Conservation (phyloP, 176 grass and related monocot genomes). For the Bromus sterilis region DNA sequence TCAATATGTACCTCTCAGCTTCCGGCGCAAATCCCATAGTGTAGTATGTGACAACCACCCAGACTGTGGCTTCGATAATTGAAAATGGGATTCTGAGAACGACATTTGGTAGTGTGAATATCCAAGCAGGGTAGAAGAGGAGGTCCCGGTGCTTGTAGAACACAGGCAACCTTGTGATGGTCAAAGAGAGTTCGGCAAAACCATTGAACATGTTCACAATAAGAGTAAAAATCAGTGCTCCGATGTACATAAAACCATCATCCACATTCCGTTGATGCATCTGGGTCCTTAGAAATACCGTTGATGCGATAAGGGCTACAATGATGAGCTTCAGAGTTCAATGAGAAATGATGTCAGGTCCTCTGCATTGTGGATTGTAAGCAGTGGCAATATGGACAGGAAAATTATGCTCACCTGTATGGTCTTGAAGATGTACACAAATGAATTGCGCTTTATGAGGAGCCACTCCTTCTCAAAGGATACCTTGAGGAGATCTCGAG, state of each 20-base stretch:
- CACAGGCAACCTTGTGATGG: slow-evolving; percentile 79
- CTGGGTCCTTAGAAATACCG: slow-evolving; percentile 62
- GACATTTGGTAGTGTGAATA: slow-evolving; percentile 76
- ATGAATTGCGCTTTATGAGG: slow-evolving; percentile 94
- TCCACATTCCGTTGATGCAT: slow-evolving; percentile 62
- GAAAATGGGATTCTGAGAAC: slow-evolving; percentile 84
- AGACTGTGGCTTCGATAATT: slow-evolving; percentile 69
- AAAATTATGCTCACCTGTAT: slow-evolving; percentile 49
- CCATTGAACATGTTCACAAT: slow-evolving; percentile 98
- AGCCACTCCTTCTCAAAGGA: slow-evolving; percentile 96
- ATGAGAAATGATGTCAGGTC: background rate
- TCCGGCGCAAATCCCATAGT: slow-evolving; percentile 85
- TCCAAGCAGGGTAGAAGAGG: slow-evolving; percentile 91
- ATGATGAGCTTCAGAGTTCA: slow-evolving; percentile 57
- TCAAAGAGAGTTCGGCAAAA: slow-evolving; percentile 83
- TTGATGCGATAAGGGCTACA: slow-evolving; percentile 59
- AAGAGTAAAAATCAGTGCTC: slow-evolving; percentile 69
- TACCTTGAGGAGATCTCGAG: slow-evolving; percentile 68
- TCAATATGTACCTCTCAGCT: slow-evolving; percentile 60
- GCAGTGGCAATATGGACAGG: background rate
- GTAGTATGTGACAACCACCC: slow-evolving; percentile 84
- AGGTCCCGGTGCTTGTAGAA: slow-evolving; percentile 98
- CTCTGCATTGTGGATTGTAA: background rate
- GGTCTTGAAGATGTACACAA: slow-evolving; percentile 91
- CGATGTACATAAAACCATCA: slow-evolving; percentile 70